Evolutionary conservation across 2,329 filamentous ascomycete species (phyloP), one percentile per base, ranked within the genome.

Genomic region (Diaporthe sp.): DNA sequence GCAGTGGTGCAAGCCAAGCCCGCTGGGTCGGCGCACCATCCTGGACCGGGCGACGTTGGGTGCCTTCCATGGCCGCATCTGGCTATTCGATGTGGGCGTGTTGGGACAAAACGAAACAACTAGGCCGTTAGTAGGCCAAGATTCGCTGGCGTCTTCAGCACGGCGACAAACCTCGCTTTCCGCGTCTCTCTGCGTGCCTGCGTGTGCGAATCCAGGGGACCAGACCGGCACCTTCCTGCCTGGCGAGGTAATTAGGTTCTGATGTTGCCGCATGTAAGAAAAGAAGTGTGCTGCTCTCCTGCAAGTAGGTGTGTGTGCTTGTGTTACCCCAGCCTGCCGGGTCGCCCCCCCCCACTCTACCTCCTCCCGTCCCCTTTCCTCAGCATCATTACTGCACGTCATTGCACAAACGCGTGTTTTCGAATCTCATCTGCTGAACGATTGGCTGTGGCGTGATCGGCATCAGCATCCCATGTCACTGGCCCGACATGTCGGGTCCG

Each of bases 331-430:
- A 34, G 46, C 25, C 25, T 49, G 46, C 51, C 17, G 34, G 19
- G 19, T 19, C 61, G 2, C 0, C 25, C 28, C 55, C 55, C 34
- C 39, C n/a, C 55, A n/a, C 39, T 37, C n/a, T 34, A 15, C 53
- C 53, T 19, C 31, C 28, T 37, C 55, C 69, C 55, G 34, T 42
- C 55, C 55, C 44, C 55, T 25, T 49, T 42, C 34, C 22, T 22
- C 15, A 39, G 39, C 25, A 42, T 12, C 8, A 28, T 15, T 57
- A 46, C 62, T 74, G 72, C 72, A 74, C 62, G 62, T 74, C 72
- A 74, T 57, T 8, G 62, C 34, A 22, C 71, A 49, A 55, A 37
- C n/a, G 46, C 19, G 34, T 44, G 10, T 22, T 39, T 42, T 44
- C 44, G 34, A n/a, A 46, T 42, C 25, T 13, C 44, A 57, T 65